Percentiles rank a stretch among this genome's conserved stretches.
Conservation (phyloP, 2,329 filamentous ascomycete genomes). For the Fusarium sp. region DNA sequence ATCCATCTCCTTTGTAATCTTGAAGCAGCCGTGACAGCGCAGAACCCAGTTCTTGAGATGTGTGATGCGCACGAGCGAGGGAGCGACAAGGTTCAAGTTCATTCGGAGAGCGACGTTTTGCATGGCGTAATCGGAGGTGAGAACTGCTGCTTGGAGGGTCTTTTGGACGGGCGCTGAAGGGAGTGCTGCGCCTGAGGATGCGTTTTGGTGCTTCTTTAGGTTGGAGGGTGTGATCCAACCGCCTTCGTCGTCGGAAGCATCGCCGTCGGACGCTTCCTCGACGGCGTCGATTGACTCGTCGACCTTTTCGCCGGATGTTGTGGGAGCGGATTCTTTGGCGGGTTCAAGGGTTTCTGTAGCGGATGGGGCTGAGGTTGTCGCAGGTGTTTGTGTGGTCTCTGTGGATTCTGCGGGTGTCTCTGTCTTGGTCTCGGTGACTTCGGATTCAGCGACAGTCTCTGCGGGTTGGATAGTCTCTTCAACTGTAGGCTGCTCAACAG, state of each 20-base stretch:
- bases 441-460: background rate
- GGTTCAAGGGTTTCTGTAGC: background rate
- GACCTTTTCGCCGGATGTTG: constrained; percentile 17
- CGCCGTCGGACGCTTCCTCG: constrained; percentile 60
- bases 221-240: constrained; percentile 97
- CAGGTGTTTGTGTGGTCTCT: constrained; percentile 5
- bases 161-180: constrained; percentile 66
- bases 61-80: constrained; percentile 81
- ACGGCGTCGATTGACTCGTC: constrained; percentile 37
- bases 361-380: background rate
- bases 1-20: constrained; percentile 82
- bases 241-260: constrained; percentile 67
- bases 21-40: constrained; percentile 94
- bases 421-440: constrained; percentile 2
- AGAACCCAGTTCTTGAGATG: constrained; percentile 90
- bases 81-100: constrained; percentile 89
- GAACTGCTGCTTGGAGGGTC: constrained; percentile 86
- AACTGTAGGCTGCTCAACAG: constrained; percentile 7
- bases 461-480: background rate
- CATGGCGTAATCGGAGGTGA: constrained; percentile 97
- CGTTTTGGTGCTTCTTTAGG: constrained; percentile 83
- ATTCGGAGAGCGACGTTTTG: constrained; percentile 96
- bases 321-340: constrained; percentile 3
- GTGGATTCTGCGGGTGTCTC: background rate
- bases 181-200: constrained; percentile 64